These are phyloP conservation scores for Pseudogymnoascus sp. DNA, from an alignment of 2,329 filamentous ascomycete genomes.

Conservation along the genomic window DNA sequence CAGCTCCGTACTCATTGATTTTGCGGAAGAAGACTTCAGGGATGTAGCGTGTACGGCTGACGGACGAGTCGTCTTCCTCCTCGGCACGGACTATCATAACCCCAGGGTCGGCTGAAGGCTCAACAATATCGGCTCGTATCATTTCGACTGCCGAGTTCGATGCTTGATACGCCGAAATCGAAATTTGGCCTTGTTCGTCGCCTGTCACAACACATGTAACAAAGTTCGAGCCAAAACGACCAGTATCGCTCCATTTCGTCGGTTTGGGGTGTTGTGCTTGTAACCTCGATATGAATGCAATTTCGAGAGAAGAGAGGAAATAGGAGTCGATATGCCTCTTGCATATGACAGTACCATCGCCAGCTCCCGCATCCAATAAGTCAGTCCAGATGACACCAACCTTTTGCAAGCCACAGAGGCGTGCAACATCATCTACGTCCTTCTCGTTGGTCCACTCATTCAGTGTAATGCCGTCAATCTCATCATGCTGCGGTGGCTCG, in stretches of 20 bases:
- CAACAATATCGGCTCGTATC: slow-evolving; percentile 89
- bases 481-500: slow-evolving; percentile 84
- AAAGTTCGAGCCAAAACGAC: slow-evolving; percentile 89
- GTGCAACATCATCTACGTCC: slow-evolving; percentile 72
- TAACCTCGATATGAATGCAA: slow-evolving; percentile 78
- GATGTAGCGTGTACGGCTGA: slow-evolving; percentile 73
- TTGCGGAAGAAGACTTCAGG: slow-evolving; percentile 94
- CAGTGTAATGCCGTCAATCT: slow-evolving; percentile 79
- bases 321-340: slow-evolving; percentile 91
- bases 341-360: slow-evolving; percentile 82
- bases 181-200: slow-evolving; percentile 80
- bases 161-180: slow-evolving; percentile 86
- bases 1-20: slow-evolving; percentile 93
- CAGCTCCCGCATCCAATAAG: slow-evolving; percentile 69
- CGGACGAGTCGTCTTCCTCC: slow-evolving; percentile 68
- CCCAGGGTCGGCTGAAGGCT: slow-evolving; percentile 85
- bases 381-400: slow-evolving; percentile 95
- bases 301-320: slow-evolving; percentile 85
- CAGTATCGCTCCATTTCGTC: slow-evolving; percentile 95
- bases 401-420: slow-evolving; percentile 74
- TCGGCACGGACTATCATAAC: slow-evolving; percentile 94
- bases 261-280: slow-evolving; percentile 84
- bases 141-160: slow-evolving; percentile 96
- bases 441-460: slow-evolving; percentile 79
- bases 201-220: slow-evolving; percentile 95